Percentiles rank a stretch among this genome's conserved stretches.
These are phyloP conservation scores for Babesia sp. DNA, from an alignment of 169 alveolate species.

Conservation along the genomic window DNA sequence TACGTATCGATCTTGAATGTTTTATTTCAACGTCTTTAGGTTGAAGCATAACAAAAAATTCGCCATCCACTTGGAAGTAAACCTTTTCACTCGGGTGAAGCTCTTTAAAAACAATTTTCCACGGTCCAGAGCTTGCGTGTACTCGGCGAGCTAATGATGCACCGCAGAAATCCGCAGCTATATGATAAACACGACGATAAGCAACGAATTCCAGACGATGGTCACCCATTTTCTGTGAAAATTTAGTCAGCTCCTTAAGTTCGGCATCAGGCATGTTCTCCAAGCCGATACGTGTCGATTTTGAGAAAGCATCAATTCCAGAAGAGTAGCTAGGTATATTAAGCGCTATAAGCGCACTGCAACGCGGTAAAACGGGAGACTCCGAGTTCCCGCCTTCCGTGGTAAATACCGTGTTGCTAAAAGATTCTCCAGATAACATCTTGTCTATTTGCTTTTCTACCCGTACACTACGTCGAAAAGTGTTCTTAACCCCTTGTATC, in stretches of 20 bases:
- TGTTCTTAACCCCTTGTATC: conserved; percentile 82
- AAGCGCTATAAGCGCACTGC: conserved; percentile 66
- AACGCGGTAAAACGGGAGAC: conserved; percentile 61
- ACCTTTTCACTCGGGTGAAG: conserved; percentile 53
- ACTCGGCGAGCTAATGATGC: conserved; percentile 73
- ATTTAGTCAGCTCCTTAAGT: neutral
- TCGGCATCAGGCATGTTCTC: conserved; percentile 49
- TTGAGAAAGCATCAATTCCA: conserved; percentile 70
- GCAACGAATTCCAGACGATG: conserved; percentile 58
- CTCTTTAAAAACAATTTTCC: conserved; percentile 76
- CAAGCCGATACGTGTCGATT: conserved; percentile 56
- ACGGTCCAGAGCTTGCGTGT: conserved; percentile 82
- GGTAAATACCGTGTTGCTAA: conserved; percentile 62
- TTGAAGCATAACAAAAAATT: conserved; percentile 52
- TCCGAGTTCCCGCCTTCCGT: conserved; percentile 56
- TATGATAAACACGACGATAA: conserved; percentile 24
- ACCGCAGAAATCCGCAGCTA: conserved; percentile 64
- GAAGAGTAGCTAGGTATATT: conserved; percentile 76
- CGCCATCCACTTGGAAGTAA: conserved; percentile 72
- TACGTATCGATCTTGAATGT: conserved; percentile 42
- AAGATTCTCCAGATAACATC: conserved; percentile 66
- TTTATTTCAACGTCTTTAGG: conserved; percentile 61
- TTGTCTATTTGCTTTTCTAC: conserved; percentile 70
- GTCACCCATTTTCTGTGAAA: conserved; percentile 77
- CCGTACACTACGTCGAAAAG: conserved; percentile 60